These are phyloP conservation scores for Solanum arcanum DNA, from an alignment of 257 asterid genomes.

Conservation along the genomic window DNA sequence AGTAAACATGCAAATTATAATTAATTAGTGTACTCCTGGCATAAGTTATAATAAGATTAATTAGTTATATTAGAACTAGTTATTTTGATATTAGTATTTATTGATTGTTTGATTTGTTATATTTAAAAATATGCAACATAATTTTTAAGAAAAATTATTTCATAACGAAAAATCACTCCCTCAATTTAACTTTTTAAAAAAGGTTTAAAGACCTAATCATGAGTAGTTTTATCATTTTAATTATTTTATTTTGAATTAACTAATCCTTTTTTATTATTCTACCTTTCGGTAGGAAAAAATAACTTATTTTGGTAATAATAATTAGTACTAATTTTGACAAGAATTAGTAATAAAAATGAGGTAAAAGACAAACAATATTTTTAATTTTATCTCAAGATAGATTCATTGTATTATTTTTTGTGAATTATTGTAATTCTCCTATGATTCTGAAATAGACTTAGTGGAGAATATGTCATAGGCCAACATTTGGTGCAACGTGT, in stretches of 20 bases:
- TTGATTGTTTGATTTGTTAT: background rate
- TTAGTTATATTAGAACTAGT: too few species aligned
- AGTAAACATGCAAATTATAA: too few species aligned
- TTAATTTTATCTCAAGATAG: too few species aligned
- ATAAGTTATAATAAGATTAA: background rate
- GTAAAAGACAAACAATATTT: too few species aligned
- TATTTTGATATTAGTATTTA: background rate
- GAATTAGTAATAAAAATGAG: background rate
- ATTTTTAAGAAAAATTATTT: background rate
- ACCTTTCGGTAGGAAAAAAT: background rate
- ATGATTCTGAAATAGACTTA: background rate
- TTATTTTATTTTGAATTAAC: background rate
- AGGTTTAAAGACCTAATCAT: background rate
- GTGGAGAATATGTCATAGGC: background rate
- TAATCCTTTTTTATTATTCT: background rate
- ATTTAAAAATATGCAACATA: background rate
- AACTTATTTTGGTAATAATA: background rate
- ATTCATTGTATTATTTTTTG: background rate
- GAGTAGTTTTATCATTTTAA: background rate
- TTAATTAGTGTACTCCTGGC: background rate
- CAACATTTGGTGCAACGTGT: background rate
- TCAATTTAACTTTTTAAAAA: background rate
- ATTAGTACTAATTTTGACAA: background rate
- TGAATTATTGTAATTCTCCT: background rate
- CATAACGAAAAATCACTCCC: background rate